Conservation (phyloP, 2,329 filamentous ascomycete genomes). For the Ceratocystis lukuohia region DNA sequence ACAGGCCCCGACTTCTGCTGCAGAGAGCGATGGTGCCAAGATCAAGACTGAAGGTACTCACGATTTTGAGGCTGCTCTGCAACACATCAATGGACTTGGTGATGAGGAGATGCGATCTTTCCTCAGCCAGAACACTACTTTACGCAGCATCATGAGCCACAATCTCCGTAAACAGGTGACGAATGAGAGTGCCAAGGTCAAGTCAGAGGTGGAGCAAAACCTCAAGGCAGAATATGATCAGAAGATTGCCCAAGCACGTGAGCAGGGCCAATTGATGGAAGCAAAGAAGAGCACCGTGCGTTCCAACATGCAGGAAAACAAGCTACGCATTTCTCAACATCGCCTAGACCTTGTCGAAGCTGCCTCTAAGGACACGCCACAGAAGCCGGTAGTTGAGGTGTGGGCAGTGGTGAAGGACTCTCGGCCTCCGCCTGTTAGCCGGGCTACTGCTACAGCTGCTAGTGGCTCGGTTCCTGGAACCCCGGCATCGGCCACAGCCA, state of each 20-base stretch:
- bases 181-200: slow-evolving; percentile 46
- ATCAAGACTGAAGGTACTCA: slow-evolving; percentile 35
- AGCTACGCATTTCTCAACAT: slow-evolving; percentile 47
- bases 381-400: slow-evolving; percentile 71
- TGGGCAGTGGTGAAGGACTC: slow-evolving; percentile 39
- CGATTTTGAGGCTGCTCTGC: slow-evolving; percentile 15
- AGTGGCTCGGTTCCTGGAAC: slow-evolving; percentile 3
- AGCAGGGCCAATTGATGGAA: slow-evolving; percentile 56
- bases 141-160: slow-evolving; percentile 43
- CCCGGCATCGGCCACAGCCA: neutral
- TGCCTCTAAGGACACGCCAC: slow-evolving; percentile 72
- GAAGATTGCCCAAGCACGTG: slow-evolving; percentile 40
- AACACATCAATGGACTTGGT: slow-evolving; percentile 22
- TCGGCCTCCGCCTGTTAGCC: slow-evolving; percentile 19
- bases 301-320: slow-evolving; percentile 66
- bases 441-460: slow-evolving; percentile 10
- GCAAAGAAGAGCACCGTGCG: slow-evolving; percentile 62
- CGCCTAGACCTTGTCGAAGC: slow-evolving; percentile 69
- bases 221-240: slow-evolving; percentile 38
- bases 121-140: slow-evolving; percentile 41
- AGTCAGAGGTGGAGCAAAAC: slow-evolving; percentile 38
- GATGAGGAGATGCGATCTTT: slow-evolving; percentile 46
- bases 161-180: slow-evolving; percentile 61
- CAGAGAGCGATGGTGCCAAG: slow-evolving; percentile 27
- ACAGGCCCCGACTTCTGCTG: slow-evolving; percentile 28